phyloP scores from a whole-genome alignment of 2,329 filamentous ascomycete genomes.

The Colletotrichum lentis region DNA sequence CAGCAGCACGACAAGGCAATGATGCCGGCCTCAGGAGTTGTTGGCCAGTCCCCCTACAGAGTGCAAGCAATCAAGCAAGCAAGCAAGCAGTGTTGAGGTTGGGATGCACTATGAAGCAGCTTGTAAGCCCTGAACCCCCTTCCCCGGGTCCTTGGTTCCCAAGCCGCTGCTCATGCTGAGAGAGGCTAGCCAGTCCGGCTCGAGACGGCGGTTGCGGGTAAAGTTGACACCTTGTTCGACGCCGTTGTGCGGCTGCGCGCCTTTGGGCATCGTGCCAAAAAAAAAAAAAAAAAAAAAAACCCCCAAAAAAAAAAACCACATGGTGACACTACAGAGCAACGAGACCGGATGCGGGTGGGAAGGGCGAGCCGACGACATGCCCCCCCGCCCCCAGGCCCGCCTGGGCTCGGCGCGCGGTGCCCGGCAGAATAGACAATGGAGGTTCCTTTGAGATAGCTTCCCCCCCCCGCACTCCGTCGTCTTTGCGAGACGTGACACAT shows the following conservation, averaged over 20 bases:
- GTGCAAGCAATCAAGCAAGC: too few relatives aligned
- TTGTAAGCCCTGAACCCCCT: too few relatives aligned
- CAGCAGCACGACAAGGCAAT: too few relatives aligned
- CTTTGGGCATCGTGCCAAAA: background rate
- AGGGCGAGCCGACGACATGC: conserved; percentile 7
- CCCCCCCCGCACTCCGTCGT: background rate
- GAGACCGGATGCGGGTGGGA: conserved; percentile 5
- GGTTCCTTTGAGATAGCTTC: background rate
- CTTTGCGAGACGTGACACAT: background rate
- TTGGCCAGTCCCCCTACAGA: too few relatives aligned
- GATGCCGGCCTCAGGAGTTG: too few relatives aligned
- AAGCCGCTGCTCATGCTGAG: background rate
- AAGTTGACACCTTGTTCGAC: conserved; percentile 1
- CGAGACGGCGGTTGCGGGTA: background rate
- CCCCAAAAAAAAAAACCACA: too few relatives aligned
- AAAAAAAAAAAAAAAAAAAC: too few relatives aligned
- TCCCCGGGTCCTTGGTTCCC: too few relatives aligned
- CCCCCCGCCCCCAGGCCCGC: too few relatives aligned
- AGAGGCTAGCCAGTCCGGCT: background rate
- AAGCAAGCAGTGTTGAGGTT: too few relatives aligned
- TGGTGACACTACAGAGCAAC: too few relatives aligned
- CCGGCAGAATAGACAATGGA: background rate
- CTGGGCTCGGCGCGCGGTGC: background rate
- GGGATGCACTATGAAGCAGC: background rate
- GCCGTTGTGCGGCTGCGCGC: background rate